phyloP scores from a whole-genome alignment of 1,139 yeast species.

The Nakaseomyces bracarensis region DNA sequence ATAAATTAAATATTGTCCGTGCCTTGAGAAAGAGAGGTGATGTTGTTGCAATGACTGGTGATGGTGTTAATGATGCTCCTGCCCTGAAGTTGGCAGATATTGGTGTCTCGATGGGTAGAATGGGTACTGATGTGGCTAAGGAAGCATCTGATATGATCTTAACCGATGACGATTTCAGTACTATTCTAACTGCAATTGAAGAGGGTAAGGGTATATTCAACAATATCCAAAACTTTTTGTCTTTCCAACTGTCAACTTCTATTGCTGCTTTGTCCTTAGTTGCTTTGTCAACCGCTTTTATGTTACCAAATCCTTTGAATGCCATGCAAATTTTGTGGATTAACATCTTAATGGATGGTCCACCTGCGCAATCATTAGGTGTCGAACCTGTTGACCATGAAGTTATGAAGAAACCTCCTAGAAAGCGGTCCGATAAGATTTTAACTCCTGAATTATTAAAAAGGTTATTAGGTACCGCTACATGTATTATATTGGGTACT shows the following conservation, averaged over 20 bases:
- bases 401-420: conserved; percentile 91
- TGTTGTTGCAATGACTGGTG: conserved; percentile 98
- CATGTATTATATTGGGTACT: conserved; percentile 70
- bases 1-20: conserved; percentile 82
- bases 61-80: conserved; percentile 98
- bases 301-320: conserved; percentile 89
- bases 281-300: conserved; percentile 78
- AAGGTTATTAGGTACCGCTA: conserved; percentile 68
- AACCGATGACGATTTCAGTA: conserved; percentile 92
- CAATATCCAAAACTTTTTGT: conserved; percentile 86
- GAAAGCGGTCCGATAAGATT: conserved; percentile 76
- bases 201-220: conserved; percentile 96
- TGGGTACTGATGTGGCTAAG: conserved; percentile 97
- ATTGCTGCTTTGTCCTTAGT: conserved; percentile 89
- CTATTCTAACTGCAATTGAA: conserved; percentile 84
- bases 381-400: conserved; percentile 95
- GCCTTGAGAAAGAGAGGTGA: conserved; percentile 91
- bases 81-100: conserved; percentile 93
- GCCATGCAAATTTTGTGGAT: conserved; percentile 99
- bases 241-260: conserved; percentile 90
- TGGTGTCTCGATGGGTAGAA: conserved; percentile 94
- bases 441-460: conserved; percentile 59
- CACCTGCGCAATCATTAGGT: conserved; percentile 96
- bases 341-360: conserved; percentile 96
- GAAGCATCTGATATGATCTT: conserved; percentile 98